Conservation (phyloP, 2,329 filamentous ascomycete genomes). For the Alternaria gansuensis region DNA sequence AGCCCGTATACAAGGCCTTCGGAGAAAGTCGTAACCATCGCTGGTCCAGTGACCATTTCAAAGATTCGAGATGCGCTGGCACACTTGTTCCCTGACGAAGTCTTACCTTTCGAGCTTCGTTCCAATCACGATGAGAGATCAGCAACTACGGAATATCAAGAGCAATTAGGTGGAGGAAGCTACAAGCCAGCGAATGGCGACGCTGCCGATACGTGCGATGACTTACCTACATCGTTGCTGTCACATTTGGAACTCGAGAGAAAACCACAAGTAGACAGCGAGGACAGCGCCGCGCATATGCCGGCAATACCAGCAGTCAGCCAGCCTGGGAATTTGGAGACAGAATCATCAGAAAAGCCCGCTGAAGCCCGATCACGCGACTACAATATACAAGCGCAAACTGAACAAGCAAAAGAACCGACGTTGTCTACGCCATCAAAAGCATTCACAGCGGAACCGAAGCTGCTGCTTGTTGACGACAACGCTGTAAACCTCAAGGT, state of each 20-base stretch:
- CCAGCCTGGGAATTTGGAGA: neutral
- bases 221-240: neutral
- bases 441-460: conserved; percentile 2
- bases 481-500: conserved; percentile 19
- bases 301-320: neutral
- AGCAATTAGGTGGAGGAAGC: neutral
- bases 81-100: conserved; percentile 6
- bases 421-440: neutral
- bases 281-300: neutral
- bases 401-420: neutral
- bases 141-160: neutral
- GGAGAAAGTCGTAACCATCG: neutral
- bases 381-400: neutral
- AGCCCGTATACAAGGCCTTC: neutral
- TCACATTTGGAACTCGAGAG: neutral
- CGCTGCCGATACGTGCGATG: neutral
- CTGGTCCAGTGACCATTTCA: conserved; percentile 12
- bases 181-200: neutral
- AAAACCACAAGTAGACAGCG: neutral
- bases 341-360: too few species aligned
- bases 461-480: conserved; percentile 17
- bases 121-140: neutral
- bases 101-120: neutral
- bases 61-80: conserved; percentile 10
- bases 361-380: neutral